A percentile compares a stretch with the other conserved stretches of the same genome.
These are phyloP conservation scores for Hanseniaspora pseudoguilliermondii DNA, from an alignment of 805 yeast genomes.

Conservation along the genomic window DNA sequence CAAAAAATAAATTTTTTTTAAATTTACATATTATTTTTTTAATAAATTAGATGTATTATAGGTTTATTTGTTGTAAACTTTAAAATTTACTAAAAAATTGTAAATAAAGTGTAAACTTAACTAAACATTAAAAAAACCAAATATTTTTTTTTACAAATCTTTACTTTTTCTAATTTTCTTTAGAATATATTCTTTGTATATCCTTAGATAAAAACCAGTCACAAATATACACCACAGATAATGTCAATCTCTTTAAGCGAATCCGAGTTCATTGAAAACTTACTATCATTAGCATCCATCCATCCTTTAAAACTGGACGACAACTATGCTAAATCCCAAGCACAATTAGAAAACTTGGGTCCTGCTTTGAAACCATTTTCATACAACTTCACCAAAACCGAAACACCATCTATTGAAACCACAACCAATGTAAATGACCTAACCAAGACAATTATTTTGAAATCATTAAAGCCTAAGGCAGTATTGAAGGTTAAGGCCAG, in stretches of 20 bases:
- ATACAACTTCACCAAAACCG: conserved; percentile 25
- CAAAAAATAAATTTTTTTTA: background rate
- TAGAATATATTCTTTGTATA: too few relatives aligned
- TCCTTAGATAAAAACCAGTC: background rate
- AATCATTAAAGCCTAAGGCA: conserved; percentile 56
- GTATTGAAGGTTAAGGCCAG: background rate
- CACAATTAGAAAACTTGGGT: conserved; percentile 29
- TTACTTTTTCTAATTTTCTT: too few relatives aligned
- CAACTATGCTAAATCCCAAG: conserved; percentile 24
- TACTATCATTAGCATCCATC: conserved; percentile 36
- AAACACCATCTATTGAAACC: conserved; percentile 1
- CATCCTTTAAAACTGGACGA: conserved; percentile 27
- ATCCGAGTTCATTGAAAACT: conserved; percentile 37
- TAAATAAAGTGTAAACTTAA: too few relatives aligned
- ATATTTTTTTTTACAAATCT: background rate
- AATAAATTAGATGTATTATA: too few relatives aligned
- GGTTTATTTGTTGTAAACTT: too few relatives aligned
- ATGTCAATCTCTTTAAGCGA: conserved; percentile 23
- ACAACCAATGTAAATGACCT: background rate
- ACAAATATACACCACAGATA: background rate
- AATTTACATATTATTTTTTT: background rate
- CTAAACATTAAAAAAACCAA: too few relatives aligned
- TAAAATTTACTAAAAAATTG: background rate
- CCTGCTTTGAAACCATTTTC: conserved; percentile 39
- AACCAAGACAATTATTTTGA: conserved; percentile 28